A percentile compares a stretch with the other conserved stretches of the same genome.
Evolutionary conservation across 805 yeast genomes (phyloP).

Genomic region (Myxozyma mucilagina): DNA sequence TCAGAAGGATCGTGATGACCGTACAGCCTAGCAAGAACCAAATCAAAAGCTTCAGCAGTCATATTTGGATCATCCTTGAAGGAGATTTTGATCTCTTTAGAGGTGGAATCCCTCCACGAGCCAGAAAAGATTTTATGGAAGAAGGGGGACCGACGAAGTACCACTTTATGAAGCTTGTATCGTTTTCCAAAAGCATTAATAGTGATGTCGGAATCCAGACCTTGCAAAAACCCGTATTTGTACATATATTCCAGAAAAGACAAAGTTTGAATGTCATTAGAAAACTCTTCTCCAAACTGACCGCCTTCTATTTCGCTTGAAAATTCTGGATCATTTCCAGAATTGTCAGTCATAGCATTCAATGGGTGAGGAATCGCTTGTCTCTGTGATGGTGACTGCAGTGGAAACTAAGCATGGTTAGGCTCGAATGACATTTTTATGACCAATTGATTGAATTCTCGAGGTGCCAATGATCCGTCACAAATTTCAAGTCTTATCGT

Average conservation of each 20-base stretch:
- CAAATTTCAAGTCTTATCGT: background rate
- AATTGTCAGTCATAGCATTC: too few species aligned
- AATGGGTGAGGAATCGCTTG: too few species aligned
- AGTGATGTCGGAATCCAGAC: constrained; percentile 52
- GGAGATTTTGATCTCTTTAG: constrained; percentile 37
- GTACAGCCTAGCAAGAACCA: constrained; percentile 50
- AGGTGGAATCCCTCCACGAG: constrained; percentile 44
- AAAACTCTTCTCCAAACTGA: background rate
- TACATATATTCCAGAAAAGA: constrained; percentile 32
- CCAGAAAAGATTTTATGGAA: constrained; percentile 49
- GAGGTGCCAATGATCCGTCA: background rate
- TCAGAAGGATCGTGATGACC: constrained; percentile 44
- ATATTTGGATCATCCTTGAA: constrained; percentile 45
- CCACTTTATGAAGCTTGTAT: constrained; percentile 50
- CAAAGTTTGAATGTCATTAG: background rate
- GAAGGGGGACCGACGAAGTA: constrained; percentile 51
- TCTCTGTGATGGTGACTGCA: too few species aligned
- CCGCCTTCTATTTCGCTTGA: too few species aligned
- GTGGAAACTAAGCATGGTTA: too few species aligned
- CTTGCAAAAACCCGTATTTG: constrained; percentile 47
- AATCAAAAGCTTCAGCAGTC: constrained; percentile 50
- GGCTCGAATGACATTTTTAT: background rate
- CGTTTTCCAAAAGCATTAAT: constrained; percentile 49
- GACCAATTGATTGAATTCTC: background rate
- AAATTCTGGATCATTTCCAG: too few species aligned